phyloP scores from a whole-genome alignment of 1,284 basidiomycete genomes.

The Apiotrichum akiyoshidainum region DNA sequence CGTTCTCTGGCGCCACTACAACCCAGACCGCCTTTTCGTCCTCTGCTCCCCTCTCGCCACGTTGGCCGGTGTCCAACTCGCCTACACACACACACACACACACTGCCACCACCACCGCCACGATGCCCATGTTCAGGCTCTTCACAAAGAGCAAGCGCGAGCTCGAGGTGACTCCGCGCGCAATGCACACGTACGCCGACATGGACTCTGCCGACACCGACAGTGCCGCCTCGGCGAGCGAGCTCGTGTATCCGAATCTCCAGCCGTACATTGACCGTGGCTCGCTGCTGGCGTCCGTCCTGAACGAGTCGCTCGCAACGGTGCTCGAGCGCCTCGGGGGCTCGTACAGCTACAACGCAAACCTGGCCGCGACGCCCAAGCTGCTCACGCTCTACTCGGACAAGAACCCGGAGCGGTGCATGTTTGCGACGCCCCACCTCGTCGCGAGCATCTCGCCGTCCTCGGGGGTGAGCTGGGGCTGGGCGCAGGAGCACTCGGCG shows the following conservation, averaged over 20 bases:
- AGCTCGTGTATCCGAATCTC: background rate
- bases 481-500: background rate
- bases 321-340: background rate
- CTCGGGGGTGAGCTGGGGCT: background rate
- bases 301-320: background rate
- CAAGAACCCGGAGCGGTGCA: constrained; percentile 2
- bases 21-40: too few species aligned
- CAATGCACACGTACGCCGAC: background rate
- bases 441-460: background rate
- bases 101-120: background rate
- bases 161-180: background rate
- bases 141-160: background rate
- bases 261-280: constrained; percentile 1
- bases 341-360: constrained; percentile 1
- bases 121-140: constrained; percentile 3
- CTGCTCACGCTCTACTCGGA: background rate
- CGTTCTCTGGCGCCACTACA: too few species aligned
- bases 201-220: background rate
- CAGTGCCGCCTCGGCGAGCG: background rate
- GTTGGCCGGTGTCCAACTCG: too few species aligned
- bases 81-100: background rate
- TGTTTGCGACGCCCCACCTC: constrained; percentile 1
- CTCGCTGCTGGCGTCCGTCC: background rate
- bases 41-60: background rate
- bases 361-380: background rate